Percentiles rank a stretch among this genome's conserved stretches.
Conservation (phyloP, 129 eudicot genomes). For the Glebionis coronaria region DNA sequence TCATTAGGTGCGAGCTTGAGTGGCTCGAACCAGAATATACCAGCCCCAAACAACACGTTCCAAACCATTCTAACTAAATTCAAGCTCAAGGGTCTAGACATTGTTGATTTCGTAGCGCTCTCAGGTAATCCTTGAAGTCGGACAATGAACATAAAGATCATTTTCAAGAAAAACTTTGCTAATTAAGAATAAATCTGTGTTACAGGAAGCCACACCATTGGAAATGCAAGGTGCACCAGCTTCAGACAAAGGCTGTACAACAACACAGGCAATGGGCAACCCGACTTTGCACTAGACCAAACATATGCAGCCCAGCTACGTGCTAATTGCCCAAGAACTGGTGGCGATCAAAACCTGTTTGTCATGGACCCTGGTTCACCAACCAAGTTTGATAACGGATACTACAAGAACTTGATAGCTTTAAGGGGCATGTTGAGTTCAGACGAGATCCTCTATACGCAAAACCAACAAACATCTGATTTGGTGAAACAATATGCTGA, state of each 20-base stretch:
- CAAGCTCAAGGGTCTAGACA: slow-evolving; percentile 68
- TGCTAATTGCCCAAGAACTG: slow-evolving; percentile 66
- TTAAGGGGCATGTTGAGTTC: slow-evolving; percentile 75
- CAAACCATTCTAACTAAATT: slow-evolving; percentile 88
- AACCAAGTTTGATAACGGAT: slow-evolving; percentile 64
- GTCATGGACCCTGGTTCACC: slow-evolving; percentile 63
- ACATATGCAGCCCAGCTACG: slow-evolving; percentile 57
- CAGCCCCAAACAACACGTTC: slow-evolving; percentile 95
- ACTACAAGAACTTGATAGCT: slow-evolving; percentile 78
- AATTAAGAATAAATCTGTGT: neutral
- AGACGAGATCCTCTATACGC: slow-evolving; percentile 71
- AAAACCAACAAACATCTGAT: slow-evolving; percentile 48
- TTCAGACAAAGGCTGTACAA: slow-evolving; percentile 94
- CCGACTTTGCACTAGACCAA: slow-evolving; percentile 54
- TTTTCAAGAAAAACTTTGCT: neutral
- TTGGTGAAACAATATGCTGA: slow-evolving; percentile 71
- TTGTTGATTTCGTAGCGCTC: slow-evolving; percentile 78
- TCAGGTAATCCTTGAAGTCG: slow-evolving; percentile 45
- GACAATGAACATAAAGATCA: neutral
- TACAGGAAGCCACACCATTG: slow-evolving; percentile 92
- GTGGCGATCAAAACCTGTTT: slow-evolving; percentile 83
- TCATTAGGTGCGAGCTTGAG: slow-evolving; percentile 72
- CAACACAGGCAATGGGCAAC: slow-evolving; percentile 64
- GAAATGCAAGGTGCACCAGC: slow-evolving; percentile 75
- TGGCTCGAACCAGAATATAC: slow-evolving; percentile 88